These are phyloP conservation scores for Chlamydomonas incerta DNA, from an alignment of 139 green algal species.

Conservation along the genomic window DNA sequence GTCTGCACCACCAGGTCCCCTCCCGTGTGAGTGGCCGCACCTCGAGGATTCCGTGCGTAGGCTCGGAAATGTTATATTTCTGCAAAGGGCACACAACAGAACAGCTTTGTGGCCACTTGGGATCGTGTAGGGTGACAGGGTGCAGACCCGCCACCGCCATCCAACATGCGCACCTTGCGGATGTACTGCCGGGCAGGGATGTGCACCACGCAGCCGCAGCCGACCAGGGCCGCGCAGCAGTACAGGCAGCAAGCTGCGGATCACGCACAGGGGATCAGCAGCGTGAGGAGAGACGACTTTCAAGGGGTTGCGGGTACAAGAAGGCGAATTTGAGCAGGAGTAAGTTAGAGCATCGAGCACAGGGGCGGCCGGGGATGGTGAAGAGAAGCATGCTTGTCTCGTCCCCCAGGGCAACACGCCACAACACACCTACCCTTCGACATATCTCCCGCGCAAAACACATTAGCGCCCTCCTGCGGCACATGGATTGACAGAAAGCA, in stretches of 20 bases:
- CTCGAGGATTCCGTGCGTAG: neutral
- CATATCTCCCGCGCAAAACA: neutral
- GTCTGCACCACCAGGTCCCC: neutral
- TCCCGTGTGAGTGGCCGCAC: neutral
- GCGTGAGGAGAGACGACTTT: too few species aligned
- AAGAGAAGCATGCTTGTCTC: too few species aligned
- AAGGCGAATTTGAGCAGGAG: too few species aligned
- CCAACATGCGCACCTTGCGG: neutral
- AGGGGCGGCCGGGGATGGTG: too few species aligned
- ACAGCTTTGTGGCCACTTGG: too few species aligned
- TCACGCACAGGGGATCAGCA: too few species aligned
- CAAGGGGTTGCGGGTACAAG: too few species aligned
- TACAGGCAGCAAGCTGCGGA: conserved; percentile 20
- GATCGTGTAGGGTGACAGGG: too few species aligned
- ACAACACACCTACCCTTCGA: neutral
- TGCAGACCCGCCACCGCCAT: too few species aligned
- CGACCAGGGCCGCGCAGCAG: neutral
- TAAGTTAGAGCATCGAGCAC: too few species aligned
- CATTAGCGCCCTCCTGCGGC: neutral
- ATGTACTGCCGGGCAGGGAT: conserved; percentile 8
- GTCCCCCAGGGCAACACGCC: too few species aligned
- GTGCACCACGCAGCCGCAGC: neutral
- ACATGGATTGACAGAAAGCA: too few species aligned
- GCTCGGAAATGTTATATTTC: conserved; percentile 1
- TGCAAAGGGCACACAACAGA: neutral